These are phyloP conservation scores for Anastatica hierochuntica DNA, from an alignment of 345 rosid species.

Conservation along the genomic window DNA sequence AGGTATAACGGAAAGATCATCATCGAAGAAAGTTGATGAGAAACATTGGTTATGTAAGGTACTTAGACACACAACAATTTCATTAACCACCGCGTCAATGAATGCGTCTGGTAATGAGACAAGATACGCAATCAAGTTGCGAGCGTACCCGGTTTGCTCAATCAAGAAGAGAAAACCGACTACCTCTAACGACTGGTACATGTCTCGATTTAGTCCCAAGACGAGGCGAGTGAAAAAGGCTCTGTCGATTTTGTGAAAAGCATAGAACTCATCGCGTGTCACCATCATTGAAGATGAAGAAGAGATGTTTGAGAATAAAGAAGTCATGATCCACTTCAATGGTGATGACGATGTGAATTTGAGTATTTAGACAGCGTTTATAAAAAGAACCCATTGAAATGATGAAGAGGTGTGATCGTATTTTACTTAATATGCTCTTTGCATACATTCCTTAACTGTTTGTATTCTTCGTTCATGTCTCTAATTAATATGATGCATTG, in stretches of 20 bases:
- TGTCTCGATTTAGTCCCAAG: conserved; percentile 32
- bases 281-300: background rate
- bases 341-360: background rate
- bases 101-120: conserved; percentile 20
- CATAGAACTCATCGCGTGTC: conserved; percentile 29
- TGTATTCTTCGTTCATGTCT: conserved; percentile 1
- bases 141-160: conserved; percentile 24
- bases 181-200: conserved; percentile 32
- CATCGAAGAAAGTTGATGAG: background rate
- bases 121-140: conserved; percentile 17
- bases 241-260: conserved; percentile 51
- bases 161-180: conserved; percentile 46
- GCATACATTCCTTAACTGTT: background rate
- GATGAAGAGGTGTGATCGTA: conserved; percentile 1
- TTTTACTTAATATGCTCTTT: background rate
- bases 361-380: background rate
- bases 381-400: background rate
- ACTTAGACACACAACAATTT: conserved; percentile 30
- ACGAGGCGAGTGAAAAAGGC: conserved; percentile 34
- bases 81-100: conserved; percentile 36
- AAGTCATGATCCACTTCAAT: background rate
- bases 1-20: conserved; percentile 14
- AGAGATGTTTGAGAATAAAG: background rate
- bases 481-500: background rate
- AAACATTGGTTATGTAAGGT: conserved; percentile 14